Percentiles rank a stretch among this genome's conserved stretches.
These are phyloP conservation scores for Fusarium aywerte DNA, from an alignment of 2,329 filamentous ascomycete species.

Conservation along the genomic window DNA sequence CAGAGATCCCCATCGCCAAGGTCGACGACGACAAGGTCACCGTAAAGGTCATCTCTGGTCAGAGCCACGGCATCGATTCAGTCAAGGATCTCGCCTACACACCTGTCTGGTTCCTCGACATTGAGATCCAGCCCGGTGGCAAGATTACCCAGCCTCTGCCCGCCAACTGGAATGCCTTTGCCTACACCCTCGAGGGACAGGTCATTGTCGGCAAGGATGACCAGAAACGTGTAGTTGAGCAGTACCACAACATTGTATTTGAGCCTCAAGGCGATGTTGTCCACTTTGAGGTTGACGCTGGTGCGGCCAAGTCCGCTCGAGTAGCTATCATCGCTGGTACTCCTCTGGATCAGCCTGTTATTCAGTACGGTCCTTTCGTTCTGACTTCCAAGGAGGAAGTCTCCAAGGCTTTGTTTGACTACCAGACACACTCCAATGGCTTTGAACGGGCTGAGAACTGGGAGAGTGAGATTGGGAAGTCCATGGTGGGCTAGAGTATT, in stretches of 20 bases:
- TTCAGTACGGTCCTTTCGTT: constrained; percentile 90
- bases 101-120: constrained; percentile 94
- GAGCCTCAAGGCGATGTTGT: constrained; percentile 81
- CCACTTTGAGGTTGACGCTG: constrained; percentile 73
- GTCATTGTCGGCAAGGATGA: constrained; percentile 69
- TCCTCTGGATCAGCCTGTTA: constrained; percentile 81
- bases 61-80: constrained; percentile 84
- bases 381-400: constrained; percentile 77
- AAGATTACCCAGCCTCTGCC: constrained; percentile 80
- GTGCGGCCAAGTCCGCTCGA: constrained; percentile 67
- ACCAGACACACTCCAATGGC: constrained; percentile 76
- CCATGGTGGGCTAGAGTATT: constrained; percentile 62
- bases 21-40: constrained; percentile 77
- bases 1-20: constrained; percentile 81
- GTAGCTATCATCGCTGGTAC: constrained; percentile 77
- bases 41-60: constrained; percentile 91
- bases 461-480: constrained; percentile 88
- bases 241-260: constrained; percentile 92
- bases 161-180: constrained; percentile 87
- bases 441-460: constrained; percentile 84
- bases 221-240: constrained; percentile 64
- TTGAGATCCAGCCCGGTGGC: constrained; percentile 82
- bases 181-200: constrained; percentile 82
- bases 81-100: constrained; percentile 94
- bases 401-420: constrained; percentile 80